Evolutionary conservation across 1,284 basidiomycete species (phyloP).

Genomic region (Naganishia albida): DNA sequence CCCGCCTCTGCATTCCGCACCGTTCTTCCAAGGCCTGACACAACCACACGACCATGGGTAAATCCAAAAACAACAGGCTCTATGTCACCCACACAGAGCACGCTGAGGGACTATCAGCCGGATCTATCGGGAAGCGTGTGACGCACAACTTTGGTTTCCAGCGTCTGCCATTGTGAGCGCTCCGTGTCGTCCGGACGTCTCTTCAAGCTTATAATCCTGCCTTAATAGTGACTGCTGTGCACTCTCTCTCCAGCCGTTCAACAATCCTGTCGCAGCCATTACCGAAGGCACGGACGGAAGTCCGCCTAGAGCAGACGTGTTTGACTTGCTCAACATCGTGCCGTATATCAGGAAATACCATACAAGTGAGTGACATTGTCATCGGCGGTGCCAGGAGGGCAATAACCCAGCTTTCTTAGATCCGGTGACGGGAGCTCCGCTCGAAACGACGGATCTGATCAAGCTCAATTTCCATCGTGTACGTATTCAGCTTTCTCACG

Average conservation of each 20-base stretch:
- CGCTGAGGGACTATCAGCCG: constrained; percentile 50
- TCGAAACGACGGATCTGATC: constrained; percentile 77
- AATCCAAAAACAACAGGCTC: constrained; percentile 51
- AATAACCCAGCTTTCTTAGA: too few relatives aligned
- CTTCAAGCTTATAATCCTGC: constrained; percentile 14
- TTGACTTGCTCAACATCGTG: constrained; percentile 84
- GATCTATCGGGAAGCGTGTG: constrained; percentile 47
- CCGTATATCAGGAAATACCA: constrained; percentile 73
- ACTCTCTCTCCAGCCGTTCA: constrained; percentile 86
- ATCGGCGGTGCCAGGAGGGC: neutral
- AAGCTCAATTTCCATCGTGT: constrained; percentile 77
- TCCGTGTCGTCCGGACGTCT: neutral
- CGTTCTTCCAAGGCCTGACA: too few relatives aligned
- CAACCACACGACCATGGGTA: constrained; percentile 43
- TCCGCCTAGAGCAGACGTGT: constrained; percentile 56
- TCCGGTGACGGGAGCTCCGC: constrained; percentile 81
- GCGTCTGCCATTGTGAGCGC: constrained; percentile 52
- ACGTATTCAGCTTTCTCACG: constrained; percentile 34
- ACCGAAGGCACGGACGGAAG: constrained; percentile 47
- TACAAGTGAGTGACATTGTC: constrained; percentile 62
- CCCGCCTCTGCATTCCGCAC: too few relatives aligned
- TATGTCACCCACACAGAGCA: constrained; percentile 55
- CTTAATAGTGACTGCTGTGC: constrained; percentile 73
- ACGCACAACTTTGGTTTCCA: constrained; percentile 48
- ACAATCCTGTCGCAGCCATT: constrained; percentile 80